Evolutionary conservation across 2,329 filamentous ascomycete species (phyloP), one percentile per base, ranked within the genome.

Genomic region (Fusarium marasasianum): DNA sequence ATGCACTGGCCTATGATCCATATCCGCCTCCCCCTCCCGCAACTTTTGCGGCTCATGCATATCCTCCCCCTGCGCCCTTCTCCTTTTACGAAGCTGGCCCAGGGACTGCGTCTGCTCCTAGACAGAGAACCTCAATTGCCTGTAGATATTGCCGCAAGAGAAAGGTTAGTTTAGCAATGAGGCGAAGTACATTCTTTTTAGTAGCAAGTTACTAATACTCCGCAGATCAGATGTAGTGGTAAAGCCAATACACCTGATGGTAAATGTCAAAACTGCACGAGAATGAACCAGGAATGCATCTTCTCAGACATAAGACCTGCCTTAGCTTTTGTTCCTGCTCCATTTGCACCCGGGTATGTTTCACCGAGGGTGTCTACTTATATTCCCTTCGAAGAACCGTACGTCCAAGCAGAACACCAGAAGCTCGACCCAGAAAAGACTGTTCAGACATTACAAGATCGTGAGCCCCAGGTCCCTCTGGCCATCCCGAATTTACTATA

Each of bases 321-420:
- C 11, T 14, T 15, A 14, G 11, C n/a, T 3, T 26, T 24, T 24
- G 4, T 6, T 1, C 12, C 33, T 35, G 0, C 17, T 26, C 0
- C 11, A 4, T 17, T 9, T 11, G 5, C 0, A 0, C 29, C 22
- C 7, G 10, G 4, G 20, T n/a, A n/a, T n/a, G n/a, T n/a, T n/a
- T n/a, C n/a, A n/a, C n/a, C n/a, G n/a, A n/a, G n/a, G n/a, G n/a
- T n/a, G n/a, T n/a, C n/a, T n/a, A n/a, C n/a, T n/a, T n/a, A n/a
- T n/a, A n/a, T n/a, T n/a, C n/a, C 20, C 8, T 17, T 15, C 4
- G n/a, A n/a, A 18, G 10, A 18, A 18, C 6, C 3, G 3, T 1
- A 5, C 15, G 10, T 4, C 17, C 43, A 26, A 18, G 11, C n/a
- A 45, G 15, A 8, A 18, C 2, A 26, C 7, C 24, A 47, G 18